Base-by-base conservation (phyloP, 2,329 filamentous ascomycete genomes). In the Epichloe aotearoae region DNA sequence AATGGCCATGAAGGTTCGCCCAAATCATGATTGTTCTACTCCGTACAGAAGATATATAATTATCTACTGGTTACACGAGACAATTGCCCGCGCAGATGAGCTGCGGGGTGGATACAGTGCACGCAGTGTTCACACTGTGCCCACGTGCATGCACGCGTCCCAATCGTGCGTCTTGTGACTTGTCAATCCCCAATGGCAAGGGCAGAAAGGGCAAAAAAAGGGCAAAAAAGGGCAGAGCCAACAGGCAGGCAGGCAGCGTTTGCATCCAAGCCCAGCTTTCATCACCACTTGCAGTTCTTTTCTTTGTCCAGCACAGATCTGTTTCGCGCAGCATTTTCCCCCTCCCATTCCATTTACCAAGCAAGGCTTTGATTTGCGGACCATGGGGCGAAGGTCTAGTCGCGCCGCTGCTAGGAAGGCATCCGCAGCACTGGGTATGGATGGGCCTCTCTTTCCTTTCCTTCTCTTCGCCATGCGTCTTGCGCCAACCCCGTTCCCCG, bases 381-480 rank as follows among this genome's bases (percentile, higher is more conserved):
- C 30, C 37, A 53, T 53, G 52, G 71, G 72, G 55, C 70, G 71
- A 63, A 67, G 74, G 62, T 74, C 73, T 56, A 74, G 74, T 55
- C 72, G 74, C 65, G 73, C 74, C 56, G 74, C 74, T 55, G 74
- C 73, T 44, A 75, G 73, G 64, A 73, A 72, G 61, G 73, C 74
- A 54, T 72, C 73, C 54, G 73, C 73, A 55, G 74, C 74, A 56
- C 65, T 77, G 57, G 73, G 74, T 77, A 67, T 62, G 73, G 66
- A 67, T 62, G 73, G 67, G 51, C 47, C 23, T 37, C 51, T 47
- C 6, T 26, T 36, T 45, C 41, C 38, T 33, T 52, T 53, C 19
- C 45, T 51, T 37, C 11, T 19, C 26, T 36, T 40, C 26, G 46
- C 7, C 17, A 23, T 34, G 17, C 47, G 26, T 47, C 15, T 46